These are phyloP conservation scores for Fusarium verrucosum DNA, from an alignment of 2,329 filamentous ascomycete species.

Conservation along the genomic window DNA sequence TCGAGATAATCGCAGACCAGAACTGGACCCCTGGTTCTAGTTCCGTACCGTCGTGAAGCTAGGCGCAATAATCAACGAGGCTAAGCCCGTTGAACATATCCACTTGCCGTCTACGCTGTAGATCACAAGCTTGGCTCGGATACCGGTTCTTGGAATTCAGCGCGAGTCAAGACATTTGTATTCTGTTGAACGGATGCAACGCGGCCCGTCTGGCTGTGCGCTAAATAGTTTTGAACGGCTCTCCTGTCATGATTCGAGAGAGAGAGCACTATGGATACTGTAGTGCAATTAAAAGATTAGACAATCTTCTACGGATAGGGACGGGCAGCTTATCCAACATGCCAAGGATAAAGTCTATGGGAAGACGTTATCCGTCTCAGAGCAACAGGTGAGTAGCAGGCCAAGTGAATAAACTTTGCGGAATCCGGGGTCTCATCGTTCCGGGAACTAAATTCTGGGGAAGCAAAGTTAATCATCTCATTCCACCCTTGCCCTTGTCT, in stretches of 20 bases:
- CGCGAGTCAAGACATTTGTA: not conserved
- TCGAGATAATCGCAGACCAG: not conserved
- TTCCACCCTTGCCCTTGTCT: not conserved
- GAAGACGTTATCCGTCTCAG: not conserved
- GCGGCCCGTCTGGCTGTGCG: not conserved
- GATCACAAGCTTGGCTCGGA: not conserved
- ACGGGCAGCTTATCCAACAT: not conserved
- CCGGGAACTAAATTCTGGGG: not conserved
- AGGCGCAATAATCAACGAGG: not conserved
- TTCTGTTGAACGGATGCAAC: not conserved
- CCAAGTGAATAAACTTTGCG: not conserved
- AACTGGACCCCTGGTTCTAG: not conserved
- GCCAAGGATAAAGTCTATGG: not conserved
- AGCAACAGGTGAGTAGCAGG: not conserved
- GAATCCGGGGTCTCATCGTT: not conserved
- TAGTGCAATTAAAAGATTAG: not conserved
- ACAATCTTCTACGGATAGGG: not conserved
- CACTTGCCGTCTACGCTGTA: not conserved
- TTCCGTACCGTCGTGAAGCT: not conserved
- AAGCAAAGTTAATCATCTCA: not conserved
- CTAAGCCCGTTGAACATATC: not conserved
- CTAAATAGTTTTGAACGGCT: no score
- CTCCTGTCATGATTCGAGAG: not conserved
- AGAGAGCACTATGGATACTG: not conserved
- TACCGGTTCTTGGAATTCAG: not conserved